Conservation (phyloP, 495 filamentous ascomycete species). For the Aspergillus homomorphus region DNA sequence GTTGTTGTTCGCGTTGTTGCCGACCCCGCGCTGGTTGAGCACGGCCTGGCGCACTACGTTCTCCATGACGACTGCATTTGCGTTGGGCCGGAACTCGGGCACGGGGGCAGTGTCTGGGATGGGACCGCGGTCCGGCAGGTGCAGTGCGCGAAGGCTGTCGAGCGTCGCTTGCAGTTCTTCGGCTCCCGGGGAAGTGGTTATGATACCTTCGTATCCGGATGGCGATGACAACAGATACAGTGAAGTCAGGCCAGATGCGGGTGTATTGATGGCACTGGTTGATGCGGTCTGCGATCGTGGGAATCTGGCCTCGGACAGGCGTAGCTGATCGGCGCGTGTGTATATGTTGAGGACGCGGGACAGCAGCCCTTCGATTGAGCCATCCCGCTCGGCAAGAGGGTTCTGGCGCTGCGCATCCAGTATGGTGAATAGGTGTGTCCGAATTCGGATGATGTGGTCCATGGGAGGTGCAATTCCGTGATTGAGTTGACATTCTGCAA, state of each 20-base stretch:
- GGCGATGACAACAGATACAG: slow-evolving; percentile 64
- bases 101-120: slow-evolving; percentile 1
- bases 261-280: background rate
- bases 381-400: slow-evolving; percentile 19
- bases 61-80: slow-evolving; percentile 28
- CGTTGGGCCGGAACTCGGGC: slow-evolving; percentile 20
- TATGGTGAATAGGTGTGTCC: slow-evolving; percentile 30
- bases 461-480: slow-evolving; percentile 30
- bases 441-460: slow-evolving; percentile 33
- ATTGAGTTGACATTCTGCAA: slow-evolving; percentile 41
- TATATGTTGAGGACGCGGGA: slow-evolving; percentile 28
- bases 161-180: slow-evolving; percentile 46
- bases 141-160: slow-evolving; percentile 12
- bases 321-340: slow-evolving; percentile 30
- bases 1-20: slow-evolving; percentile 24
- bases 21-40: slow-evolving; percentile 30
- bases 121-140: background rate
- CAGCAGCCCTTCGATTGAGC: slow-evolving; percentile 27
- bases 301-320: slow-evolving; percentile 17
- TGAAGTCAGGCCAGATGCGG: slow-evolving; percentile 17
- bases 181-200: slow-evolving; percentile 43
- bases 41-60: slow-evolving; percentile 41
- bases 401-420: slow-evolving; percentile 30
- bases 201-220: slow-evolving; percentile 55
- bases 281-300: slow-evolving; percentile 8